Conservation (phyloP, 192 early-diverging fungal genomes). For the Bifiguratus adelaidae region DNA sequence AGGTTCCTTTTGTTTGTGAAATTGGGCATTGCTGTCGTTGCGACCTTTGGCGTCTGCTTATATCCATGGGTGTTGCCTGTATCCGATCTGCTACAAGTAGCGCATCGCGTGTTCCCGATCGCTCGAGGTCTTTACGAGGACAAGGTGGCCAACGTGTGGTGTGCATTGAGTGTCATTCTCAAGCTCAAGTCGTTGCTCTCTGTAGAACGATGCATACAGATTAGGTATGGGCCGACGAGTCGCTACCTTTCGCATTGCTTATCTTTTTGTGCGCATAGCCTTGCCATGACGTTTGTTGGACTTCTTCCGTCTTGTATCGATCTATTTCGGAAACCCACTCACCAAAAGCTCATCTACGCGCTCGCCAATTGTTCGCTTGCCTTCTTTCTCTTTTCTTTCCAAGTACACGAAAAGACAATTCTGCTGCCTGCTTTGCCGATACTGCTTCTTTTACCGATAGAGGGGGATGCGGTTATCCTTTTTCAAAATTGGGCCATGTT, state of each 20-base stretch:
- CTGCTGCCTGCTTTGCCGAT: slow-evolving; percentile 74
- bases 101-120: slow-evolving; percentile 84
- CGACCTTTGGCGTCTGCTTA: slow-evolving; percentile 57
- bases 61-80: slow-evolving; percentile 54
- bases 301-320: slow-evolving; percentile 66
- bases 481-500: slow-evolving; percentile 79
- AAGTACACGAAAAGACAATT: slow-evolving; percentile 97
- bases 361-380: slow-evolving; percentile 69
- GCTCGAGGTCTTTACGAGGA: slow-evolving; percentile 94
- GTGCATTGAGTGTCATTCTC: slow-evolving; percentile 74
- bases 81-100: slow-evolving; percentile 60
- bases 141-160: slow-evolving; percentile 98
- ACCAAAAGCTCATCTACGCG: slow-evolving; percentile 50
- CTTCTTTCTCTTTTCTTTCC: slow-evolving; percentile 96
- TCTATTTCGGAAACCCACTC: slow-evolving; percentile 46
- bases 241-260: neutral
- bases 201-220: slow-evolving; percentile 42
- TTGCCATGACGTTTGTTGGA: slow-evolving; percentile 50
- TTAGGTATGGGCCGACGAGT: slow-evolving; percentile 40
- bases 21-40: slow-evolving; percentile 62
- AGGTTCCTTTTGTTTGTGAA: slow-evolving; percentile 49
- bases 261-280: slow-evolving; percentile 24
- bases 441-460: slow-evolving; percentile 61
- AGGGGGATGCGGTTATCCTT: slow-evolving; percentile 43
- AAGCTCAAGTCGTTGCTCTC: slow-evolving; percentile 67